Evolutionary conservation across 305 asterid species (phyloP).

Genomic region (Lippia alba): DNA sequence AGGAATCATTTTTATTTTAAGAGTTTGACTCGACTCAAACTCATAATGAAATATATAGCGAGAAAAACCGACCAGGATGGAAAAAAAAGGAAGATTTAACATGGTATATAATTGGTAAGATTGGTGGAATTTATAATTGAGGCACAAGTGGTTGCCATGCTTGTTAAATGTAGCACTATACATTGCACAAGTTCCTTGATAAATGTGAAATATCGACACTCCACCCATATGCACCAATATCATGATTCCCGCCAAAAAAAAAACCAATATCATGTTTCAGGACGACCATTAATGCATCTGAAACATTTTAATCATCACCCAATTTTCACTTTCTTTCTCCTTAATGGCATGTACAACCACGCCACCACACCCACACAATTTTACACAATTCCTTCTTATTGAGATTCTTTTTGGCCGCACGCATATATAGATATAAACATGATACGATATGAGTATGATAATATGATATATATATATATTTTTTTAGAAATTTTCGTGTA

Average conservation of each 20-base stretch:
- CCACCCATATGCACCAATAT: neutral
- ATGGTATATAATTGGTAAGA: neutral
- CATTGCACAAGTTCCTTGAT: constrained; percentile 27
- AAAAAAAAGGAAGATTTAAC: neutral
- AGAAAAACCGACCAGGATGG: too few species aligned
- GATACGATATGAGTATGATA: too few species aligned
- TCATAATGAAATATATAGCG: too few species aligned
- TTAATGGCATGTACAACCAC: neutral
- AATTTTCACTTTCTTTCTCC: neutral
- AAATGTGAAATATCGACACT: constrained; percentile 1
- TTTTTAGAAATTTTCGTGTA: too few species aligned
- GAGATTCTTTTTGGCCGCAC: too few species aligned
- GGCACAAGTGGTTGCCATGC: constrained; percentile 6
- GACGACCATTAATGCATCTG: neutral
- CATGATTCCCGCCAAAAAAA: too few species aligned
- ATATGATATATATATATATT: too few species aligned
- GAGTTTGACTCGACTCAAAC: too few species aligned
- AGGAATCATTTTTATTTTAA: too few species aligned
- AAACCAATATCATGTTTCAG: neutral
- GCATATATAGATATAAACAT: too few species aligned
- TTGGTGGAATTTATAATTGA: neutral
- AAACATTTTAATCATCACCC: neutral
- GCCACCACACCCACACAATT: too few species aligned
- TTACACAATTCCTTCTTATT: too few species aligned
- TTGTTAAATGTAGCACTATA: constrained; percentile 23